phyloP scores from a whole-genome alignment of 75 land plant genomes.

The Cunninghamia lanceolata region DNA sequence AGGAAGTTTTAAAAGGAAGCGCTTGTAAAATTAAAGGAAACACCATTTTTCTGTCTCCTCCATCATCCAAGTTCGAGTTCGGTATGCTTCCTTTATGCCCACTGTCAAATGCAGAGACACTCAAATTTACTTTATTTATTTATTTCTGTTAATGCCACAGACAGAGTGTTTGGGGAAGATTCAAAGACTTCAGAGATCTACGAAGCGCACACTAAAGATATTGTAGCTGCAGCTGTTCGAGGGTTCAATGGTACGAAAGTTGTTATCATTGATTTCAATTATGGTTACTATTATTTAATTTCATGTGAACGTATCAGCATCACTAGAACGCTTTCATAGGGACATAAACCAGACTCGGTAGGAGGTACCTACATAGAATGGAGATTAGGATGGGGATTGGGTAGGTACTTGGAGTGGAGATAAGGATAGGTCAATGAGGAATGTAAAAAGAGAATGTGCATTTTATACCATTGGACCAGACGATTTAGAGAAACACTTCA shows the following conservation, averaged over 20 bases:
- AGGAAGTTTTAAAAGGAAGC: constrained; percentile 69
- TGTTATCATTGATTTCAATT: neutral
- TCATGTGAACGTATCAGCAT: neutral
- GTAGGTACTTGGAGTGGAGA: no score
- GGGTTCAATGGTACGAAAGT: constrained; percentile 81
- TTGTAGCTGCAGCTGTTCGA: constrained; percentile 80
- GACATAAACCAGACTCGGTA: neutral
- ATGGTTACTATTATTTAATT: neutral
- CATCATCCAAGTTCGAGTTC: constrained; percentile 62
- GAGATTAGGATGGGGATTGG: no score
- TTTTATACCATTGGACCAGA: no score
- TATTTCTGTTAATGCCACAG: constrained; percentile 25
- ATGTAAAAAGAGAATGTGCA: no score
- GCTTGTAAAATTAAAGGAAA: constrained; percentile 83
- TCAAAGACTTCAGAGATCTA: constrained; percentile 79
- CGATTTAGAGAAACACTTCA: no score
- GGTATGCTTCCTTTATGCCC: constrained; percentile 37
- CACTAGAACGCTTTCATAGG: no score
- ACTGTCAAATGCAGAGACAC: neutral
- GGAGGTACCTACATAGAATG: neutral
- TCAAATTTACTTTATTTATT: neutral
- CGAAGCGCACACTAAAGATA: constrained; percentile 68
- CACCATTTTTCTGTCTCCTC: constrained; percentile 59
- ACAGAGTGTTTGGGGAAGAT: constrained; percentile 79
- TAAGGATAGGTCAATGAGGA: no score